Evolutionary conservation across 768 basidiomycete genomes (phyloP), one percentile per base, ranked within the genome.

Genomic region (Russula ochroleuca): DNA sequence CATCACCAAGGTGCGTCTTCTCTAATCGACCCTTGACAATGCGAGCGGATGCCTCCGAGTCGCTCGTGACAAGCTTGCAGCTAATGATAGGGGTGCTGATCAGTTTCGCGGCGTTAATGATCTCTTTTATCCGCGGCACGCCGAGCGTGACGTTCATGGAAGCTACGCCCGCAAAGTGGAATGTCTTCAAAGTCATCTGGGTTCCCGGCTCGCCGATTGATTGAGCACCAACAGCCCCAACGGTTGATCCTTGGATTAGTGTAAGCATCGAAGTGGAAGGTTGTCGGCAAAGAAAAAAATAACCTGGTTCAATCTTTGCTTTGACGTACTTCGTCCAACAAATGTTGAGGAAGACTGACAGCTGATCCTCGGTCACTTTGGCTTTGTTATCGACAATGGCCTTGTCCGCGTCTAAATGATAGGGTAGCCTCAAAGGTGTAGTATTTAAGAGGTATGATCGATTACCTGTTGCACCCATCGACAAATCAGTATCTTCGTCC

Each of bases 111-210:
- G 94, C 97, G 70, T 98, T 99, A 80, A 99, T 99, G 68, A 99
- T 98, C 75, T 99, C 97, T 75, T 98, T 98, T 77, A 99, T 98
- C 71, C 97, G 96, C 3, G 97, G 97, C n/a, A 98, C 97, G 75
- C 97, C 97, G 41, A 98, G 85, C 0, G 97, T 99, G 67, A 99
- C 94, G 77, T 98, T 98, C 97, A 98, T 99, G 41, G 95, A 96
- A 9, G 97, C 97, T 66, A 99, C 96, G 78, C 97, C 97, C 70
- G 97, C 97, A 75, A 98, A 99, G 81, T 99, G 97, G 85, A 99
- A 99, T 61, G 97, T 98, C 77, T 98, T 98, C 68, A 98, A 76
- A 1, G 96, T 98, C 97, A 99, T 99, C 73, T 99, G 97, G 0
- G 97, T 99, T 47, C 96, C 97, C 1, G 97, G 97, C 75, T 99